Conservation (phyloP, 2,329 filamentous ascomycete species). For the Mycocentrospora acerina region DNA sequence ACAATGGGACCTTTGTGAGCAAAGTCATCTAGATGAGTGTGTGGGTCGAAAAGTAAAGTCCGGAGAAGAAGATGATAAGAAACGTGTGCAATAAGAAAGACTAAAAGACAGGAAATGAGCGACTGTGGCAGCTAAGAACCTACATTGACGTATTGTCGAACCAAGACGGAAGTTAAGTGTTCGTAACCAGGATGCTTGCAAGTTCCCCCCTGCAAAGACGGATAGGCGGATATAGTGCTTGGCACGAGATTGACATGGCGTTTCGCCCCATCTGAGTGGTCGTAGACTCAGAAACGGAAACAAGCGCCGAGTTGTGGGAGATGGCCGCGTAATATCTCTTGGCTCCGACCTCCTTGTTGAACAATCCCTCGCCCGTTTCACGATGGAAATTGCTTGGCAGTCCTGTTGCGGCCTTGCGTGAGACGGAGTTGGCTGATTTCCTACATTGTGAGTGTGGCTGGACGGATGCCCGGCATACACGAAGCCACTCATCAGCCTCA, state of each 20-base stretch:
- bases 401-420: neutral
- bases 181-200: constrained; percentile 27
- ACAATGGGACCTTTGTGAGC: constrained; percentile 25
- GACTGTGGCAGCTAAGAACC: constrained; percentile 24
- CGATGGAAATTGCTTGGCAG: constrained; percentile 20
- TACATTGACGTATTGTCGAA: constrained; percentile 21
- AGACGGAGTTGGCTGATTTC: constrained; percentile 12
- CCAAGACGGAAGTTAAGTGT: constrained; percentile 27
- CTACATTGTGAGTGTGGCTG: constrained; percentile 5
- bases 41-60: constrained; percentile 9
- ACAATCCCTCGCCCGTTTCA: constrained; percentile 25
- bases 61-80: constrained; percentile 7
- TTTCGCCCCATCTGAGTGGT: constrained; percentile 21
- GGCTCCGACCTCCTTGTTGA: constrained; percentile 18
- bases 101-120: constrained; percentile 16
- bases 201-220: constrained; percentile 36
- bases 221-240: constrained; percentile 32
- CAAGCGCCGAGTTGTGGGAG: constrained; percentile 22
- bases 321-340: constrained; percentile 32
- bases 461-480: constrained; percentile 9
- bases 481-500: too few relatives aligned
- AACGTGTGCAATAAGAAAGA: constrained; percentile 10
- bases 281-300: constrained; percentile 19
- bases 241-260: constrained; percentile 25
- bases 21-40: constrained; percentile 28